Base-by-base conservation (phyloP, 1,284 basidiomycete genomes). In the Fistulinella cinereoalba region DNA sequence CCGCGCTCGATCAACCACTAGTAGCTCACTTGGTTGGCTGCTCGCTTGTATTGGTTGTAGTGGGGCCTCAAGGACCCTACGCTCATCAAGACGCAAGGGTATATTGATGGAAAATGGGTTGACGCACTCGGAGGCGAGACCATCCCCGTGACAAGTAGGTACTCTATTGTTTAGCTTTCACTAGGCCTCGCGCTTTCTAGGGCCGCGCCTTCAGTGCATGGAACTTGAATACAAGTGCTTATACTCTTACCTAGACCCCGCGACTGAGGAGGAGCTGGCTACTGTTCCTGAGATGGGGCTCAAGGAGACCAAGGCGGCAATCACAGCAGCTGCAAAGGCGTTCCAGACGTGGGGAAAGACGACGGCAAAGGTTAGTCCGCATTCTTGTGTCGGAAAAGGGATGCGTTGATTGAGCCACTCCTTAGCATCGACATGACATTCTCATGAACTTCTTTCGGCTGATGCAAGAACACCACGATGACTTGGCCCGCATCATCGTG, bases 211-310 rank as follows among this genome's bases (percentile, higher is more conserved):
- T n/a, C n/a, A n/a, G n/a, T n/a, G n/a, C n/a, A n/a, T 25, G 21
- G n/a, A 33, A 37, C 3, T 3, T 18, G 36, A 12, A 38, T 44
- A 6, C 39, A 56, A 42, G 55, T 38, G 3, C 34, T 6, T 39
- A 2, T 16, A 9, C 7, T 32, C 15, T 15, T 13, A 6, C 15
- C 27, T 51, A 93, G 93, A 96, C 71, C 93, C 93, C 25, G 87
- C 90, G 4, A 93, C 86, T 2, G 78, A 79, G 33, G 80, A 92
- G 57, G 77, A 80, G 47, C 77, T 96, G 37, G 93, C 90, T 23
- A 83, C 80, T 0, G 74, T 92, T 23, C 90, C 93, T 6, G 93
- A 97, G 61, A 89, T 96, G 85, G 86, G 85, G 11, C 66, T 91
- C 37, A 74, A 75, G 27, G 92, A 96, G 68, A 88, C 90, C 4